A percentile compares a stretch with the other conserved stretches of the same genome.
Evolutionary conservation across 2,329 filamentous ascomycete species (phyloP).

Genomic region (Ophiostoma tasmaniense): DNA sequence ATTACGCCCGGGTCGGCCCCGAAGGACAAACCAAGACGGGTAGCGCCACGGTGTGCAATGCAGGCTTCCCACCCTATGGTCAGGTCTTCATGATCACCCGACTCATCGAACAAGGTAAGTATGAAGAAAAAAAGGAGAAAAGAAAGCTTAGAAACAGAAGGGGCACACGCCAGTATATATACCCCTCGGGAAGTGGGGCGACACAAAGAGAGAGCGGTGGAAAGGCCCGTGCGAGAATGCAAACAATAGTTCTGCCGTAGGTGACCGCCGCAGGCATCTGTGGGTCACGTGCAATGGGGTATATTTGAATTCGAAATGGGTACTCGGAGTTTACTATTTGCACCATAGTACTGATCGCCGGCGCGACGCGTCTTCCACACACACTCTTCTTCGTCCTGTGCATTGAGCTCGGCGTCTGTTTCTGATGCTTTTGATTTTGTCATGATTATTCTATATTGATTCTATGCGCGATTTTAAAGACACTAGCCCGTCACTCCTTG

Average conservation of each 20-base stretch:
- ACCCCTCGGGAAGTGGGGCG: background rate
- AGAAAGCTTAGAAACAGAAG: constrained; percentile 15
- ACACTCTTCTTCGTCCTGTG: background rate
- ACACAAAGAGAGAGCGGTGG: background rate
- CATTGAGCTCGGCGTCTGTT: background rate
- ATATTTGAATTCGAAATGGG: background rate
- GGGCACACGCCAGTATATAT: constrained; percentile 4
- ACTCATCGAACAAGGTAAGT: constrained; percentile 25
- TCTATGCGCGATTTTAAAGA: background rate
- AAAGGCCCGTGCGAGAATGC: constrained; percentile 19
- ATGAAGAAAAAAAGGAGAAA: constrained; percentile 21
- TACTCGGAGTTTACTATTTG: background rate
- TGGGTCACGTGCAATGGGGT: background rate
- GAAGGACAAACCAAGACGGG: constrained; percentile 24
- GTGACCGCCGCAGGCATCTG: constrained; percentile 14
- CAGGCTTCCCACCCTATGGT: constrained; percentile 24
- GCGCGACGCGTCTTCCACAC: background rate
- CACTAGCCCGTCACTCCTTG: background rate
- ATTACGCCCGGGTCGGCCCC: constrained; percentile 24
- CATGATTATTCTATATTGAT: background rate
- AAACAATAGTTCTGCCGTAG: constrained; percentile 7
- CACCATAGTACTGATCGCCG: background rate
- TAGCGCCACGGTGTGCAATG: constrained; percentile 24
- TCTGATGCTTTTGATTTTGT: background rate
- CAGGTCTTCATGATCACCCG: constrained; percentile 24